These are phyloP conservation scores for Porphyrellus cyaneotinctus DNA, from an alignment of 768 basidiomycete species.

Conservation along the genomic window DNA sequence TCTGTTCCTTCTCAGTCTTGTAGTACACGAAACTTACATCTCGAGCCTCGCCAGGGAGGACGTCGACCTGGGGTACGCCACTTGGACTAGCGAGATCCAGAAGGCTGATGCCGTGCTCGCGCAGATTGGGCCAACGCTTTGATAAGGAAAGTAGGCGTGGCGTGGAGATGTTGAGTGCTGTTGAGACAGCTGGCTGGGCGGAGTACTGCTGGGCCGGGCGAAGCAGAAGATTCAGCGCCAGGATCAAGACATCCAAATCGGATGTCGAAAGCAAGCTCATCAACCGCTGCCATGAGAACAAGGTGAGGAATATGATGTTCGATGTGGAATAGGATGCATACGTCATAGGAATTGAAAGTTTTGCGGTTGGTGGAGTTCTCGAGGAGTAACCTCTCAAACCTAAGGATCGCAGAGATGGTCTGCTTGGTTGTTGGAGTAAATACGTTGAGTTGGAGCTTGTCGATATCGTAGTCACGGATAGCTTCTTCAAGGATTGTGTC, in stretches of 20 bases:
- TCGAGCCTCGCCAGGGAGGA: conserved; percentile 66
- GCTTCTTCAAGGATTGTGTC: conserved; percentile 82
- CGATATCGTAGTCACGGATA: conserved; percentile 81
- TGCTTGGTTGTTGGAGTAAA: conserved; percentile 76
- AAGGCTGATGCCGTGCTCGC: conserved; percentile 75
- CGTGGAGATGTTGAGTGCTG: conserved; percentile 77
- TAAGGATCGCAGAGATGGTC: conserved; percentile 74
- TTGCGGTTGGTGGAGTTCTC: conserved; percentile 99
- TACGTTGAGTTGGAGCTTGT: conserved; percentile 73
- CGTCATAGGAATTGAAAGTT: conserved; percentile 94
- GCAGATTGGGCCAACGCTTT: conserved; percentile 78
- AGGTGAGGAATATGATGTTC: conserved; percentile 1
- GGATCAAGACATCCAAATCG: conserved; percentile 83
- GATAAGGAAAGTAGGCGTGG: conserved; percentile 78
- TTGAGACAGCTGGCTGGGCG: conserved; percentile 77
- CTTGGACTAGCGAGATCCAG: conserved; percentile 64
- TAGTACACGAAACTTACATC: conserved; percentile 84
- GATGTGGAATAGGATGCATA: conserved; percentile 41
- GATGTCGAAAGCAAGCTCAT: conserved; percentile 84
- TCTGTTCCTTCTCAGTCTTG: conserved; percentile 53
- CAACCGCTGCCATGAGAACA: conserved; percentile 57
- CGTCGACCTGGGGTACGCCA: conserved; percentile 49
- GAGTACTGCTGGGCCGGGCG: conserved; percentile 96
- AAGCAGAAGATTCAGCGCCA: conserved; percentile 79
- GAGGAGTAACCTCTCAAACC: conserved; percentile 83